Evolutionary conservation across 768 basidiomycete species (phyloP).

Genomic region (Termitomyces heimii): DNA sequence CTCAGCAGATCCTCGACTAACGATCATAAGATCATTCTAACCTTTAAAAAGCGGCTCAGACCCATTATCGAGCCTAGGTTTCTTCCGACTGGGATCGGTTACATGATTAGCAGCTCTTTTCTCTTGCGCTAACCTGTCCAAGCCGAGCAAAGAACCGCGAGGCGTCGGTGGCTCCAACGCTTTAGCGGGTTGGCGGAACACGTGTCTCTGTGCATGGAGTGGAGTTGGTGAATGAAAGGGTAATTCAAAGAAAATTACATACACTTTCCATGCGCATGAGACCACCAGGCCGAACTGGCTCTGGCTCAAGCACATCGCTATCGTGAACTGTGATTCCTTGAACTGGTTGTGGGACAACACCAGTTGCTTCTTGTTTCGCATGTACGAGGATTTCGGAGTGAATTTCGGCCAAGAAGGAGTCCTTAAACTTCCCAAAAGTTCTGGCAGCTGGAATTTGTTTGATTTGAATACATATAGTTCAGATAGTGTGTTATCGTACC

Average conservation of each 20-base stretch:
- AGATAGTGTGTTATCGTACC: slow-evolving; percentile 34
- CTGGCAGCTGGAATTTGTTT: slow-evolving; percentile 49
- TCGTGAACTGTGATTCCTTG: slow-evolving; percentile 75
- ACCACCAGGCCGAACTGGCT: slow-evolving; percentile 72
- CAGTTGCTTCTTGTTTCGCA: slow-evolving; percentile 56
- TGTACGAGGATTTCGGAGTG: slow-evolving; percentile 77
- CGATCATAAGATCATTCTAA: slow-evolving; percentile 19
- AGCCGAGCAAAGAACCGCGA: slow-evolving; percentile 73
- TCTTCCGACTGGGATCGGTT: slow-evolving; percentile 58
- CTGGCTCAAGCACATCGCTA: slow-evolving; percentile 81
- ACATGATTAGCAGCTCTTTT: slow-evolving; percentile 65
- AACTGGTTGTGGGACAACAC: slow-evolving; percentile 49
- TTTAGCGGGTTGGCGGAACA: slow-evolving; percentile 72
- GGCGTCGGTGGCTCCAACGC: slow-evolving; percentile 75
- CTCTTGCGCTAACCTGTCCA: slow-evolving; percentile 85
- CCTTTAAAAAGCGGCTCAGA: slow-evolving; percentile 86
- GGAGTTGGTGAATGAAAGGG: not conserved
- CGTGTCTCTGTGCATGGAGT: slow-evolving; percentile 51
- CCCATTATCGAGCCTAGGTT: slow-evolving; percentile 51
- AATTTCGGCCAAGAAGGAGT: slow-evolving; percentile 70
- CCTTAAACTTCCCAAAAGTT: slow-evolving; percentile 83
- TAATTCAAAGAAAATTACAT: slow-evolving; percentile 16
- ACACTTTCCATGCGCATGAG: slow-evolving; percentile 65
- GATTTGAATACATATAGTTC: not conserved
- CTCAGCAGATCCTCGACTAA: slow-evolving; percentile 5